These are phyloP conservation scores for Stevia rebaudiana DNA, from an alignment of 140 eudicot genomes.

Conservation along the genomic window DNA sequence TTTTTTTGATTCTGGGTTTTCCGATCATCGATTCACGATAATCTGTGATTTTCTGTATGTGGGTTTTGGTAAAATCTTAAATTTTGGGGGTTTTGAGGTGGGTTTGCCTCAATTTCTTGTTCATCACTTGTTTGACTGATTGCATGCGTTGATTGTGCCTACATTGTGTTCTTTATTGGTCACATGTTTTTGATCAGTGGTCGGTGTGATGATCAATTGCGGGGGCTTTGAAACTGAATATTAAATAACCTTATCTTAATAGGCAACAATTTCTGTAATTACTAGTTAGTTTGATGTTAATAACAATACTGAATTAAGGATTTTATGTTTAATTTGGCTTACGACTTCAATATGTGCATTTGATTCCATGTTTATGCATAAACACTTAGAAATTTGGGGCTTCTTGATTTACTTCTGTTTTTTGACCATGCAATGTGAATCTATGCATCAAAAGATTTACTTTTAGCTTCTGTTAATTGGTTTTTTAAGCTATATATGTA, in stretches of 20 bases:
- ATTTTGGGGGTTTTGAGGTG: slow-evolving; percentile 12
- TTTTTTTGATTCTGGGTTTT: neutral
- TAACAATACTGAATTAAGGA: neutral
- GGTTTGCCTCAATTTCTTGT: slow-evolving; percentile 8
- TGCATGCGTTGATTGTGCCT: slow-evolving; percentile 28
- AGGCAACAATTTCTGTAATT: neutral
- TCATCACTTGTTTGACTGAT: slow-evolving; percentile 21
- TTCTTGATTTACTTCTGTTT: slow-evolving; percentile 5
- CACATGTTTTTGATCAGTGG: slow-evolving; percentile 8
- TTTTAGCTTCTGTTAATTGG: slow-evolving; percentile 1
- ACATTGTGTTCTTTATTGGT: slow-evolving; percentile 27
- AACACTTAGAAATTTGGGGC: slow-evolving; percentile 19
- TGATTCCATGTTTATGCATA: slow-evolving; percentile 8
- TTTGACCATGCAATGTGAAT: slow-evolving; percentile 12
- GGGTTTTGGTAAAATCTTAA: slow-evolving; percentile 11
- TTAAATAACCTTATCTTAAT: neutral
- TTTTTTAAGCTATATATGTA: neutral
- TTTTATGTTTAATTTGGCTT: slow-evolving; percentile 8
- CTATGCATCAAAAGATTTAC: neutral
- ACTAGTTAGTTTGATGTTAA: slow-evolving; percentile 2
- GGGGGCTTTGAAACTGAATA: slow-evolving; percentile 10
- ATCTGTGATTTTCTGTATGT: slow-evolving; percentile 4
- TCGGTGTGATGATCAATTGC: slow-evolving; percentile 12
- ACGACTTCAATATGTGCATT: neutral
- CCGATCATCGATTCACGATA: neutral